Evolutionary conservation across 768 basidiomycete genomes (phyloP), one percentile per base, ranked within the genome.

Genomic region (Baorangia bicolor): DNA sequence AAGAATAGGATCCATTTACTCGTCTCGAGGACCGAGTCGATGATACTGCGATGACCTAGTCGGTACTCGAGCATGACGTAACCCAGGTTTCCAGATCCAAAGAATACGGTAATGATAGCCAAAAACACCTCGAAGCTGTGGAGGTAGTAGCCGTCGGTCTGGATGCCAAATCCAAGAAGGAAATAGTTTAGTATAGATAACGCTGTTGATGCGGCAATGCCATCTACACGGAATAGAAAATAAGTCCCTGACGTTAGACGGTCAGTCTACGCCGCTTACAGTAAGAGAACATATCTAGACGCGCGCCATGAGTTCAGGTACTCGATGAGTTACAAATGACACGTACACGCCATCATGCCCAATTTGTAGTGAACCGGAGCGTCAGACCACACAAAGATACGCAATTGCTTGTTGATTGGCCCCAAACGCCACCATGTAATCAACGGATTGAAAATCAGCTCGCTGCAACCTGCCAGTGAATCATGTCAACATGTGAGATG

Each of bases 361-460:
- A 92, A 70, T 74, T 92, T 92, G 78, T 92, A 92, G 64, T 92
- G 90, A 0, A 90, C 76, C 0, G 90, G 90, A 0, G 88, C 88
- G 31, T 66, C 68, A 0, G 86, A 88, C 90, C 90, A 92, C n/a
- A 89, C 61, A 72, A 92, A 92, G 30, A 75, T 77, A 34, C 85
- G 85, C 12, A 92, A 75, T 62, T 92, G 90, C 64, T 87, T 86
- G 52, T 83, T 94, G 73, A 97, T 87, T 0, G 93, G 93, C 1
- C 93, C 93, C 58, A 81, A 62, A 35, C 76, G 77, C 81, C 85
- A 87, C 93, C 92, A 95, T 9, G 81, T 60, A 42, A 83, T 77
- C 59, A 94, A 63, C 0, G 94, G 94, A 64, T 94, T 85, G 80
- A 95, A 95, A 54, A 94, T 84, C 52, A 96, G 80, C 69, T 89